Percentiles rank a stretch among this genome's conserved stretches.
These are phyloP conservation scores for Phytophthora capsici DNA, from an alignment of 352 stramenopile genomes.

Conservation along the genomic window DNA sequence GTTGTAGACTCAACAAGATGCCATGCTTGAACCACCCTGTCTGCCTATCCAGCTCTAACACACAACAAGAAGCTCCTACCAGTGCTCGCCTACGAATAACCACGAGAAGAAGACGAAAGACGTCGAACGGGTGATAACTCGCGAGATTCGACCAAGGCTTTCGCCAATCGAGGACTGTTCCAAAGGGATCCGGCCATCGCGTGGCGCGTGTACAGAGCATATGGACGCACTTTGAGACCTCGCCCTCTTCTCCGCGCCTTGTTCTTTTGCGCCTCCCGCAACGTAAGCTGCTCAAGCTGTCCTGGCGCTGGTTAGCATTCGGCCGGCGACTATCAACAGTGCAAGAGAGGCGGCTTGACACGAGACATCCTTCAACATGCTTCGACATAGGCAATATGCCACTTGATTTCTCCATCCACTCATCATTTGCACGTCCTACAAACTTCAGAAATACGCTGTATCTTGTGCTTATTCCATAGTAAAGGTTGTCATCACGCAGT, in stretches of 20 bases:
- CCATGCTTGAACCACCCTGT: neutral
- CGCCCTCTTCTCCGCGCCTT: constrained; percentile 24
- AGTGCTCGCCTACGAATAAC: constrained; percentile 1
- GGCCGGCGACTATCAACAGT: constrained; percentile 34
- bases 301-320: constrained; percentile 38
- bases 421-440: neutral
- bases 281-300: constrained; percentile 7
- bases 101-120: neutral
- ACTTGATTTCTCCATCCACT: neutral
- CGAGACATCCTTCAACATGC: constrained; percentile 14
- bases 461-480: neutral
- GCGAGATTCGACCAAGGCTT: constrained; percentile 6
- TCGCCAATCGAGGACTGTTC: constrained; percentile 24
- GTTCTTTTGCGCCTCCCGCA: constrained; percentile 31
- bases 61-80: neutral
- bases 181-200: constrained; percentile 19
- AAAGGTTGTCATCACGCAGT: constrained; percentile 26
- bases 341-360: constrained; percentile 14
- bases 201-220: constrained; percentile 2
- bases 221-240: constrained; percentile 15
- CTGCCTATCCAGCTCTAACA: neutral
- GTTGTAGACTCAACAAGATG: constrained; percentile 6
- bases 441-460: constrained; percentile 15
- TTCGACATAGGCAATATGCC: constrained; percentile 19
- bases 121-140: neutral